Conservation (phyloP, 352 stramenopile genomes). For the Phytopythium chamaehyphon region DNA sequence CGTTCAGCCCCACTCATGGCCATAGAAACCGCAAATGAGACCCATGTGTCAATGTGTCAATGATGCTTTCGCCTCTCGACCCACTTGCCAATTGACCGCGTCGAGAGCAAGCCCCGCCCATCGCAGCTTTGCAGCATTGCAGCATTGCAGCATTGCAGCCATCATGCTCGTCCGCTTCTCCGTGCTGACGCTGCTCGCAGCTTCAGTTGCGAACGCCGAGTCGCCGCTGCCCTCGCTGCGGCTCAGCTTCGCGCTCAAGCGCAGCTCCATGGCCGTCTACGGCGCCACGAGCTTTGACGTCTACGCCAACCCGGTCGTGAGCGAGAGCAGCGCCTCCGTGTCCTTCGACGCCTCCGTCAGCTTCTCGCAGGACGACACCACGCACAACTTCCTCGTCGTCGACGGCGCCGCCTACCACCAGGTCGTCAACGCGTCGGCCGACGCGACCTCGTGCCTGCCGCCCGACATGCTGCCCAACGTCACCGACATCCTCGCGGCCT, state of each 20-base stretch:
- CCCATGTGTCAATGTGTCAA: too few relatives aligned
- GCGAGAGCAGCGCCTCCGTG: constrained; percentile 13
- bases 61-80: too few relatives aligned
- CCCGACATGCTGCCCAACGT: constrained; percentile 23
- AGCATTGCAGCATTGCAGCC: too few relatives aligned
- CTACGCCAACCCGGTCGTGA: constrained; percentile 32
- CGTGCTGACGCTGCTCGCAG: not conserved
- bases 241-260: constrained; percentile 43
- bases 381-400: constrained; percentile 35
- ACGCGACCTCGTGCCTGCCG: constrained; percentile 19
- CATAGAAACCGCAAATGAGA: too few relatives aligned
- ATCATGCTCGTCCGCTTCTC: constrained; percentile 3
- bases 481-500: constrained; percentile 23
- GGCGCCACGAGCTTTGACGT: constrained; percentile 37
- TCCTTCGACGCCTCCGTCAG: constrained; percentile 37
- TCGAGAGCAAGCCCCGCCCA: too few relatives aligned
- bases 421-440: constrained; percentile 11
- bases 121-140: too few relatives aligned
- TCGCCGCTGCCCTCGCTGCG: constrained; percentile 26
- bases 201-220: constrained; percentile 4
- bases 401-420: constrained; percentile 28
- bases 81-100: too few relatives aligned
- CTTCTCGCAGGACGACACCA: constrained; percentile 24
- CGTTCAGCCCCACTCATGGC: too few relatives aligned
- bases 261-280: constrained; percentile 46